phyloP scores from a whole-genome alignment of 2,329 filamentous ascomycete species.

The Colletotrichum agaves region DNA sequence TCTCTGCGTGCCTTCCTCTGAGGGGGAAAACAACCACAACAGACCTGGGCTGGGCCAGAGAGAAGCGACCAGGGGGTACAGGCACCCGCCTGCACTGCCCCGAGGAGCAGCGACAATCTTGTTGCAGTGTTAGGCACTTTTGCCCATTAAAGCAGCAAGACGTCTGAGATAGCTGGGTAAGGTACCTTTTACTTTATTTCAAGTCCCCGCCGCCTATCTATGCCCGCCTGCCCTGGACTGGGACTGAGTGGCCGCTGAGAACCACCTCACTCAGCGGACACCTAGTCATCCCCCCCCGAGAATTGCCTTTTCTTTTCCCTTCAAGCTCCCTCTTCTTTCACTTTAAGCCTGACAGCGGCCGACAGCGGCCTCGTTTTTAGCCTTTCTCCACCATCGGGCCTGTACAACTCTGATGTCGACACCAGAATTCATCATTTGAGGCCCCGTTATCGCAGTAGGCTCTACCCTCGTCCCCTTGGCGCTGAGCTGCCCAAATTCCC shows the following conservation, averaged over 20 bases:
- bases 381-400: slow-evolving; percentile 22
- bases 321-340: background rate
- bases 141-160: slow-evolving; percentile 30
- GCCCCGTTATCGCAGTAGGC: slow-evolving; percentile 33
- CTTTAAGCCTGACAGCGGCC: slow-evolving; percentile 8
- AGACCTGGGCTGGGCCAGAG: background rate
- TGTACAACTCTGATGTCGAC: background rate
- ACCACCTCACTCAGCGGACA: no score
- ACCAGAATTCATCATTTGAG: slow-evolving; percentile 17
- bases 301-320: background rate
- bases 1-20: slow-evolving; percentile 7
- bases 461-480: background rate
- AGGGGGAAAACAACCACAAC: slow-evolving; percentile 7
- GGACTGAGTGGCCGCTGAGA: slow-evolving; percentile 1
- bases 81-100: slow-evolving; percentile 9
- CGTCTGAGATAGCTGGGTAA: slow-evolving; percentile 5
- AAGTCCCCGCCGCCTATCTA: slow-evolving; percentile 4
- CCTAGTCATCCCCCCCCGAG: background rate
- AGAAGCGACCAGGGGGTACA: slow-evolving; percentile 10
- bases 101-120: background rate
- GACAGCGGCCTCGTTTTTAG: slow-evolving; percentile 28
- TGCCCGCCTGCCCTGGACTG: slow-evolving; percentile 10
- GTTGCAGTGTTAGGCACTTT: background rate
- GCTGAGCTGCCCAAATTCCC: background rate
- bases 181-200: background rate